A percentile compares a stretch with the other conserved stretches of the same genome.
phyloP scores from a whole-genome alignment of 805 yeast species.

The Phaffomyces thermotolerans region DNA sequence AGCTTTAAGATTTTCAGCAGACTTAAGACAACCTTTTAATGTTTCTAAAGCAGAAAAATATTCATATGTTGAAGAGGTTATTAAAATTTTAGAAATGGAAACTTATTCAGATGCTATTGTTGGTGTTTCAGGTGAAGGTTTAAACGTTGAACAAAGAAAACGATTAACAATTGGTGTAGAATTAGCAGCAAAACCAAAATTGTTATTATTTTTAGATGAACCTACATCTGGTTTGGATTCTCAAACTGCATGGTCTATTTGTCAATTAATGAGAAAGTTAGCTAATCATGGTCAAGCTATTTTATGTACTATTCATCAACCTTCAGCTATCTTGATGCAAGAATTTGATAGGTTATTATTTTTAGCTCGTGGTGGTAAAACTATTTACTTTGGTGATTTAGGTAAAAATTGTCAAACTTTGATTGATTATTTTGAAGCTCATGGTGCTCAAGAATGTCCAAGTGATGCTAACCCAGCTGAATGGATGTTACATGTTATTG shows the following conservation, averaged over 20 bases:
- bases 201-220: conserved; percentile 55
- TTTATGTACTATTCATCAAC: conserved; percentile 76
- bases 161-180: conserved; percentile 64
- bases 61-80: conserved; percentile 58
- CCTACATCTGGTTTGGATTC: conserved; percentile 67
- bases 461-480: conserved; percentile 73
- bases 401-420: conserved; percentile 52
- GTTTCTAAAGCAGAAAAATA: conserved; percentile 50
- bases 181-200: conserved; percentile 57
- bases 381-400: conserved; percentile 70
- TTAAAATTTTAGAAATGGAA: conserved; percentile 56
- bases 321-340: conserved; percentile 70
- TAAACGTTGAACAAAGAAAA: conserved; percentile 59
- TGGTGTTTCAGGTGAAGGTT: conserved; percentile 68
- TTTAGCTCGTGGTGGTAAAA: conserved; percentile 61
- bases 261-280: conserved; percentile 51
- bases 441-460: conserved; percentile 65
- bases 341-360: conserved; percentile 73
- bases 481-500: conserved; percentile 85
- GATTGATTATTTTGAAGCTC: conserved; percentile 56
- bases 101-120: conserved; percentile 64
- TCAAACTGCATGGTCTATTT: conserved; percentile 61
- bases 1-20: conserved; percentile 59
- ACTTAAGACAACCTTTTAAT: conserved; percentile 52
- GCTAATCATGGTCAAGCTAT: conserved; percentile 58